Conservation (phyloP, 2,329 filamentous ascomycete species). For the Cordyceps tenuipes region DNA sequence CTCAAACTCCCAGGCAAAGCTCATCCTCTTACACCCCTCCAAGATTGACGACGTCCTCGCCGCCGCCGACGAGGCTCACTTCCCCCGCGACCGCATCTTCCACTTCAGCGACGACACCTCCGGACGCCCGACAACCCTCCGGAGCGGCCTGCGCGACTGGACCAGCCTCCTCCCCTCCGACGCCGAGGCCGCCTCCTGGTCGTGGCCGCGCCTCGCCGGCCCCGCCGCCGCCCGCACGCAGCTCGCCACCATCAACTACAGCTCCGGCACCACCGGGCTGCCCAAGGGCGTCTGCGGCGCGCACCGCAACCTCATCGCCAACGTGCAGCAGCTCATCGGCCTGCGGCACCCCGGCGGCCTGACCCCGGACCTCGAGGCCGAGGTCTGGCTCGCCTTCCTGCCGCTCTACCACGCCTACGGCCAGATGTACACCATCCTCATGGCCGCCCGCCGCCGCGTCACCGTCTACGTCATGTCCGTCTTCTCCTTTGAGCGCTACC, state of each 20-base stretch:
- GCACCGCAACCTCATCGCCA: conserved; percentile 41
- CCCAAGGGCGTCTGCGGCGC: conserved; percentile 44
- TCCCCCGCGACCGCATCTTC: conserved; percentile 36
- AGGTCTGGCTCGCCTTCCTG: conserved; percentile 48
- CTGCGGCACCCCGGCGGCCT: conserved; percentile 28
- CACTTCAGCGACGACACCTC: conserved; percentile 37
- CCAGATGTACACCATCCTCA: conserved; percentile 43
- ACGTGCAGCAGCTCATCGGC: conserved; percentile 41
- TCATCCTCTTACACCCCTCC: conserved; percentile 40
- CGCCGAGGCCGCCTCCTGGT: conserved; percentile 27
- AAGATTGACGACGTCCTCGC: conserved; percentile 35
- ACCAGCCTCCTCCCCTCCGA: conserved; percentile 27
- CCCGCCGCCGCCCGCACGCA: conserved; percentile 25
- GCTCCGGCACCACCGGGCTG: conserved; percentile 42
- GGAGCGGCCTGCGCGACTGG: conserved; percentile 34
- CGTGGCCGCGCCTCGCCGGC: conserved; percentile 30
- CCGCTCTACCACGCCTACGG: conserved; percentile 58
- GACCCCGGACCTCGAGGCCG: conserved; percentile 30
- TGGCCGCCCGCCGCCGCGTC: conserved; percentile 33
- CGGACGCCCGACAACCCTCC: conserved; percentile 15
- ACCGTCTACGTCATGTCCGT: conserved; percentile 50
- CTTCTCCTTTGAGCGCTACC: conserved; percentile 45
- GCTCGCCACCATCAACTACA: conserved; percentile 41
- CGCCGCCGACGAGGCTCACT: conserved; percentile 31
- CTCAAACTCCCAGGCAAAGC: conserved; percentile 39